These are phyloP conservation scores for Boletus semigastroideus DNA, from an alignment of 1,284 basidiomycete genomes.

Conservation along the genomic window DNA sequence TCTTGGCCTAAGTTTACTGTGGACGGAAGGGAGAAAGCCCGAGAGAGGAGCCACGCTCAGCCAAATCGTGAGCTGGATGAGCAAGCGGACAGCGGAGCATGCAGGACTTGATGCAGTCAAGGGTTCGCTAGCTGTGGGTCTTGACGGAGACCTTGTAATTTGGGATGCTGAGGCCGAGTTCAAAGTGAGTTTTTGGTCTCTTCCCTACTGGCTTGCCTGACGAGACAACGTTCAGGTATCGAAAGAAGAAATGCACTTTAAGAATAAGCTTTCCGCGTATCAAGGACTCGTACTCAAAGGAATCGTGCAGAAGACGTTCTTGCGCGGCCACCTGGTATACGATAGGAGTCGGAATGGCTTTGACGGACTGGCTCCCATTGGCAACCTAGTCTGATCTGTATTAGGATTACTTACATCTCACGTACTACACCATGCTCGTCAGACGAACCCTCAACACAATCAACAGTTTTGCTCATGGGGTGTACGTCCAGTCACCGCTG, in stretches of 20 bases:
- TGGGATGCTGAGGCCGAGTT: constrained; percentile 76
- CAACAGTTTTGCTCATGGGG: constrained; percentile 1
- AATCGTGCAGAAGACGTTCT: constrained; percentile 69
- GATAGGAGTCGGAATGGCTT: constrained; percentile 41
- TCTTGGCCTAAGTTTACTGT: constrained; percentile 81
- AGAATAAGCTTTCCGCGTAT: constrained; percentile 92
- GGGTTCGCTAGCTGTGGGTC: constrained; percentile 69
- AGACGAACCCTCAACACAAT: constrained; percentile 8
- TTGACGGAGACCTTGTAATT: constrained; percentile 82
- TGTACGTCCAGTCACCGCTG: constrained; percentile 15
- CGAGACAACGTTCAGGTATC: constrained; percentile 54
- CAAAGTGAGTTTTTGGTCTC: constrained; percentile 46
- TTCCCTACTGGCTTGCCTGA: constrained; percentile 11
- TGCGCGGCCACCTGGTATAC: constrained; percentile 73
- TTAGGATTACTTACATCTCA: neutral
- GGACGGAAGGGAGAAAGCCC: constrained; percentile 69
- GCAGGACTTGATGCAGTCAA: constrained; percentile 70
- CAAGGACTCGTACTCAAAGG: constrained; percentile 73
- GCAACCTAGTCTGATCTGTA: constrained; percentile 32
- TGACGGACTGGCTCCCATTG: constrained; percentile 32
- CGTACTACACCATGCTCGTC: constrained; percentile 17
- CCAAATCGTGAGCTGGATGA: constrained; percentile 74
- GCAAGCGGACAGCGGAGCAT: constrained; percentile 70
- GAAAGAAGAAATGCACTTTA: constrained; percentile 75
- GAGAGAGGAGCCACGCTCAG: constrained; percentile 54